A percentile compares a stretch with the other conserved stretches of the same genome.
Evolutionary conservation across 129 eudicot genomes (phyloP).

Genomic region (sunflower (Helianthus annuus)): HanXRQr2.0-SUNRISE NC_035445.2:34922189-34922688

Average conservation of each 20-base stretch:
- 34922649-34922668: too few species aligned
- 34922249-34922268: slow-evolving; percentile 80
- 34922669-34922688: too few species aligned
- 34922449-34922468: background rate
- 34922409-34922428: background rate
- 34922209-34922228: slow-evolving; percentile 54
- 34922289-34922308: slow-evolving; percentile 56
- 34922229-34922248: slow-evolving; percentile 61
- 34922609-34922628: too few species aligned
- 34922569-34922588: too few species aligned
- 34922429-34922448: background rate
- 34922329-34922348: slow-evolving; percentile 62
- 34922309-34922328: slow-evolving; percentile 76
- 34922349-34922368: slow-evolving; percentile 1
- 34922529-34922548: too few species aligned
- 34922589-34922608: too few species aligned
- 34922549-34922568: too few species aligned
- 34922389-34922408: background rate
- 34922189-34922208: slow-evolving; percentile 69
- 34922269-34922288: slow-evolving; percentile 57
- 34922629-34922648: too few species aligned
- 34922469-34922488: background rate
- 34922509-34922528: too few species aligned
- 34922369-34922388: too few species aligned
- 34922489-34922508: background rate